Conservation (phyloP, 139 green algal genomes). For the Micromonas pusilla region DNA sequence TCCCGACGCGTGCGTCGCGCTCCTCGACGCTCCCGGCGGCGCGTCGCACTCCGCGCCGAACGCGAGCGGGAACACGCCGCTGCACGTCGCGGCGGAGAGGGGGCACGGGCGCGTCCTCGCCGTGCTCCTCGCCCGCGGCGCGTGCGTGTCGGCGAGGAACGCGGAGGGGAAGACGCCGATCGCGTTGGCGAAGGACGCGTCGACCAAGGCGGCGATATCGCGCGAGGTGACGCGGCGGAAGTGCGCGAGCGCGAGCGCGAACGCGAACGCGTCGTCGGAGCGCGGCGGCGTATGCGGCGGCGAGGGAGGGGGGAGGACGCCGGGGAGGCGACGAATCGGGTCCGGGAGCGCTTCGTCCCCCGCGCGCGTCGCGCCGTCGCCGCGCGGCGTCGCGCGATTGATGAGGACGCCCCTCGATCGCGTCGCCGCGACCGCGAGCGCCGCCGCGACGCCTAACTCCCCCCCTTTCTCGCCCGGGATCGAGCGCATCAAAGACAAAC, state of each 20-base stretch:
- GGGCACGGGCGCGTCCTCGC: background rate
- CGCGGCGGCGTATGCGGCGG: no score
- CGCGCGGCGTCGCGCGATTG: no score
- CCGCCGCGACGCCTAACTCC: no score
- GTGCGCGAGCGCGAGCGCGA: background rate
- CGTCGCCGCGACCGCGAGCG: no score
- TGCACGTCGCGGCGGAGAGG: background rate
- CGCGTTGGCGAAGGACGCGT: background rate
- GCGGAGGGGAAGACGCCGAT: background rate
- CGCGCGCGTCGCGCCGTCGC: no score
- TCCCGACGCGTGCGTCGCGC: background rate
- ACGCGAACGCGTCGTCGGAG: background rate
- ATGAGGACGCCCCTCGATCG: no score
- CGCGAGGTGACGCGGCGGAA: background rate
- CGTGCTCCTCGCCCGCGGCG: background rate
- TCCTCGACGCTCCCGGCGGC: background rate
- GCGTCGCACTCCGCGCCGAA: background rate
- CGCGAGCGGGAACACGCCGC: background rate
- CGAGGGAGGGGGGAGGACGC: no score
- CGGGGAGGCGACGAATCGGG: no score
- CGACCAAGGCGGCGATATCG: background rate
- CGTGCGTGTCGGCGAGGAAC: background rate
- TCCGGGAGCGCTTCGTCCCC: no score
- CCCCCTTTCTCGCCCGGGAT: no score
- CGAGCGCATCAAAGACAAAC: background rate